Percentiles rank a stretch among this genome's conserved stretches.
Evolutionary conservation across 495 filamentous ascomycete species (phyloP).

Genomic region (Penicillium crystallinum): DNA sequence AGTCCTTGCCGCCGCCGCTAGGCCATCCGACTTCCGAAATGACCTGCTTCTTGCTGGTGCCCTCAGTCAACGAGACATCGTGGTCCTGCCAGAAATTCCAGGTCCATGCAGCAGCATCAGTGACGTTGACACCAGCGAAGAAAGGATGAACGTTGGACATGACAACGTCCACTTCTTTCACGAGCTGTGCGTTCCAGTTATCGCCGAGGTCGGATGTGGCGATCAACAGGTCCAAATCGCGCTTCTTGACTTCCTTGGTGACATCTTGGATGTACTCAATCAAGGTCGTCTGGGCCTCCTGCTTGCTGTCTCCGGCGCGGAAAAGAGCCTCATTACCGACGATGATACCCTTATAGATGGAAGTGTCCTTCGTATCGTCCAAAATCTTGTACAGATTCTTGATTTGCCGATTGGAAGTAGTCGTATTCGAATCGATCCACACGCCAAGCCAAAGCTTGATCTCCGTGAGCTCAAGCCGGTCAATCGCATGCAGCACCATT

Average conservation of each 20-base stretch:
- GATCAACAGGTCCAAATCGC: conserved; percentile 65
- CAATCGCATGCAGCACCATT: conserved; percentile 83
- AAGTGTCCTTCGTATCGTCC: conserved; percentile 56
- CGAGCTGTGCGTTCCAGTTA: conserved; percentile 71
- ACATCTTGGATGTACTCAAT: conserved; percentile 61
- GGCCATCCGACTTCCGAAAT: conserved; percentile 96
- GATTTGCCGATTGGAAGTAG: conserved; percentile 79
- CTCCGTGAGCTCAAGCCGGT: conserved; percentile 62
- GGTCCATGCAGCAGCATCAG: conserved; percentile 75
- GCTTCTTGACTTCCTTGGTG: conserved; percentile 61
- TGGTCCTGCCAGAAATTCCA: conserved; percentile 69
- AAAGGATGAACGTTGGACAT: conserved; percentile 99
- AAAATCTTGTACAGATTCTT: conserved; percentile 75
- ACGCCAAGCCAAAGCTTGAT: conserved; percentile 96
- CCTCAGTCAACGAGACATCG: conserved; percentile 54
- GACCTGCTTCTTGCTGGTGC: conserved; percentile 57
- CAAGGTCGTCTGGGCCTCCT: conserved; percentile 62
- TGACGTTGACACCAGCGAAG: conserved; percentile 73
- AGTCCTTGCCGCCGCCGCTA: conserved; percentile 73
- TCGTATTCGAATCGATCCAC: conserved; percentile 81
- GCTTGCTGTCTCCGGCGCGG: conserved; percentile 44
- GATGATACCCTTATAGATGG: conserved; percentile 76
- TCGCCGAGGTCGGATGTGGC: conserved; percentile 88
- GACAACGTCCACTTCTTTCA: conserved; percentile 68
- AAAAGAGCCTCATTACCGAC: conserved; percentile 94